phyloP scores from a whole-genome alignment of 2,329 filamentous ascomycete species.

The Ustulina deusta region DNA sequence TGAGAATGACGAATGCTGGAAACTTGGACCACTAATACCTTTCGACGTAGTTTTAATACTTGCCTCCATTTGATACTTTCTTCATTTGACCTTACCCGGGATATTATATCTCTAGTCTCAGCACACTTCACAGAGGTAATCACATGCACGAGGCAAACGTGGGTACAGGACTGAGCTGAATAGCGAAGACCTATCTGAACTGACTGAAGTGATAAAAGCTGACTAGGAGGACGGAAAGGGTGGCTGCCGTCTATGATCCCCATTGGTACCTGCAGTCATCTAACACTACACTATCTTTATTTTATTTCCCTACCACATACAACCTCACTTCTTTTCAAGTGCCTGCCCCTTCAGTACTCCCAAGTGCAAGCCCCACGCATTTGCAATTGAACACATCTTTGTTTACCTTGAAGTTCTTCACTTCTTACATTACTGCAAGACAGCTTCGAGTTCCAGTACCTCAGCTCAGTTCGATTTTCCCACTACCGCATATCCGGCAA shows the following conservation, averaged over 20 bases:
- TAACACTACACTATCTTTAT: background rate
- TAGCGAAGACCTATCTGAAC: too few species aligned
- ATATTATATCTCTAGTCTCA: too few species aligned
- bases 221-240: too few species aligned
- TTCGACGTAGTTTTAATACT: conserved; percentile 5
- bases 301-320: background rate
- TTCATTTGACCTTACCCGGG: background rate
- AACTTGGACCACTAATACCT: background rate
- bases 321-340: background rate
- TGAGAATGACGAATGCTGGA: conserved; percentile 7
- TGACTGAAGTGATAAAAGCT: too few species aligned
- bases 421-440: background rate
- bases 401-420: background rate
- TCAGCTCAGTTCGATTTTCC: background rate
- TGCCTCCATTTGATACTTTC: conserved; percentile 17
- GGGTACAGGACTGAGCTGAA: too few species aligned
- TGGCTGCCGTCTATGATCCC: too few species aligned
- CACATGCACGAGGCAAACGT: too few species aligned
- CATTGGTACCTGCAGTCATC: too few species aligned
- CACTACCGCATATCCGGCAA: background rate
- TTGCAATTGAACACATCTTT: background rate
- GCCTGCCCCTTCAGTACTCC: background rate
- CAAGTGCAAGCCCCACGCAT: too few species aligned
- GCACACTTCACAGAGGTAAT: too few species aligned
- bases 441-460: background rate